Base-by-base conservation (phyloP, 2,329 filamentous ascomycete genomes). In the Cladorrhinum sp. region DNA sequence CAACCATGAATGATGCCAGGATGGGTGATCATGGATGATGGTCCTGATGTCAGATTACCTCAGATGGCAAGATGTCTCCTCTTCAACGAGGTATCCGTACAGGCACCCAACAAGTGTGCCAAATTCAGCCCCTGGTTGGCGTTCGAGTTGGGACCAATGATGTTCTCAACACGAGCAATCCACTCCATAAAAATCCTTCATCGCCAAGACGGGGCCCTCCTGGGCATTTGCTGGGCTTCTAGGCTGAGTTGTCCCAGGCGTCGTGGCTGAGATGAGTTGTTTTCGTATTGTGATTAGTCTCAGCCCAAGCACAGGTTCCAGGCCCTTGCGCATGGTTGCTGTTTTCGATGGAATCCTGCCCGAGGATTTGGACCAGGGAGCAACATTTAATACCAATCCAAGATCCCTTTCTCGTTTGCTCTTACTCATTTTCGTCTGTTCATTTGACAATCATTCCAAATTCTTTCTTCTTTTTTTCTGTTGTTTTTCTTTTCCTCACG, bases 141-240 rank as follows among this genome's bases (percentile, higher is more conserved):
- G 4, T 16, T 42, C 36, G 36, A 42, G 14, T 7, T 42, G 36
- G 36, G 36, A 42, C 36, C 69, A 67, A 28, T 72, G 4, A 68
- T 69, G 36, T 12, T 42, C 36, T 8, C 36, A 12, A 16, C 36
- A 42, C 36, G 16, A 3, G 36, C 36, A 42, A 16, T 30, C 26
- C 66, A 59, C 39, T 75, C 67, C n/a, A 67, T 73, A 5, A 30
- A 30, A 30, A n/a, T n/a, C 10, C 26, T 10, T 30, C 26, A 4
- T 75, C 76, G 33, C 67, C 66, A 63, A 71, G 76, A 1, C 69
- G 70, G 0, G 3, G 4, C 36, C 16, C 36, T n/a, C n/a, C n/a
- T n/a, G n/a, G n/a, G n/a, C n/a, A 28, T 28, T 28, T 9, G 26
- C 42, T 46, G 42, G 42, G 42, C 14, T 4, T 18, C 42, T 46